Percentiles rank a stretch among this genome's conserved stretches.
phyloP scores from a whole-genome alignment of 352 stramenopile species.

The Discostella stelligera region DNA sequence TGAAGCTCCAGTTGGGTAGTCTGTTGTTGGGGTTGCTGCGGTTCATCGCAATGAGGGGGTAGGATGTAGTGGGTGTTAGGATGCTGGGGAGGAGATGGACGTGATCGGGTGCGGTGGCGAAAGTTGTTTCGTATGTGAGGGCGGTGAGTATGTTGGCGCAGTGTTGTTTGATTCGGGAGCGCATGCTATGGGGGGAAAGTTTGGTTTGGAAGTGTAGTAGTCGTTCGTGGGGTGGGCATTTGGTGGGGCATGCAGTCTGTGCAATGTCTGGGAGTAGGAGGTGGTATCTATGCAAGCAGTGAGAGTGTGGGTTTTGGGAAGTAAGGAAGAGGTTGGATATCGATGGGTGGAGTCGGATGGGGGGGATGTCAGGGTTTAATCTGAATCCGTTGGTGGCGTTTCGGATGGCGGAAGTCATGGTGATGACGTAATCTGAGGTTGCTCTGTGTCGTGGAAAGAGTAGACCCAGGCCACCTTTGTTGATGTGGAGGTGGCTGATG shows the following conservation, averaged over 20 bases:
- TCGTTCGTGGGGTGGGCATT: neutral
- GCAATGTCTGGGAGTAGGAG: constrained; percentile 4
- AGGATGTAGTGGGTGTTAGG: constrained; percentile 12
- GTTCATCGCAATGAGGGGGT: constrained; percentile 27
- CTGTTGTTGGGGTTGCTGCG: constrained; percentile 4
- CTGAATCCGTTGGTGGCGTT: constrained; percentile 10
- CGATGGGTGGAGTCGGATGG: neutral
- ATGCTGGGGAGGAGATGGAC: constrained; percentile 15
- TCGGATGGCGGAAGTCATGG: constrained; percentile 13
- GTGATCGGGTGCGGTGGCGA: neutral
- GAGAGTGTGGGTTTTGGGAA: neutral
- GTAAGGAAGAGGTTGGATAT: constrained; percentile 14
- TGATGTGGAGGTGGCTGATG: neutral
- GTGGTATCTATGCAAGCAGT: no score
- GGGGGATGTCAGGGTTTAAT: neutral
- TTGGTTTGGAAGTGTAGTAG: neutral
- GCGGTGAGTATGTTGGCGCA: neutral
- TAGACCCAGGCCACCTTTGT: neutral
- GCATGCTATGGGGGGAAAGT: neutral
- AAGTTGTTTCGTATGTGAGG: neutral
- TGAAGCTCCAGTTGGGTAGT: constrained; percentile 24
- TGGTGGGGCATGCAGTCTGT: neutral
- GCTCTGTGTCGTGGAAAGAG: constrained; percentile 2
- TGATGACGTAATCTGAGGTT: constrained; percentile 36
- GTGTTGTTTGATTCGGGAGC: neutral